Evolutionary conservation across 345 rosid species (phyloP).

Genomic region (Triadica sebifera): DNA sequence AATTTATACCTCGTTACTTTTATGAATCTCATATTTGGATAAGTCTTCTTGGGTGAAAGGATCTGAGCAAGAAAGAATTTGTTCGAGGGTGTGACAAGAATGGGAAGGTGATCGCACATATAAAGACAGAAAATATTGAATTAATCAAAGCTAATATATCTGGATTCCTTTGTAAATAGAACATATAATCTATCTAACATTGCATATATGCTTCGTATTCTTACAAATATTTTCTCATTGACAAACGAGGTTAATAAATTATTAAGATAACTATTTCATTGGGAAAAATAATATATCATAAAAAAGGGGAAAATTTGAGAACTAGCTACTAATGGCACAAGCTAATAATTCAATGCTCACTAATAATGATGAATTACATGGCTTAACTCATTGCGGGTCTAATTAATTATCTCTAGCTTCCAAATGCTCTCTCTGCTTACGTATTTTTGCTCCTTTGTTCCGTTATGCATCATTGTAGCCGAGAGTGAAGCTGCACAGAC

Average conservation of each 20-base stretch:
- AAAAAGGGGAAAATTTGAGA: background rate
- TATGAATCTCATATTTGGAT: no score
- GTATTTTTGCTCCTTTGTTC: background rate
- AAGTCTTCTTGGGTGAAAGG: no score
- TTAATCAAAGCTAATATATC: background rate
- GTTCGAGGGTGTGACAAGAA: background rate
- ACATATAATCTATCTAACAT: no score
- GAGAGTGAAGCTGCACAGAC: conserved; percentile 18
- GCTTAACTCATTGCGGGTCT: background rate
- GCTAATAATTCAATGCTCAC: conserved; percentile 10
- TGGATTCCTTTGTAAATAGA: background rate
- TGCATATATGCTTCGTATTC: background rate
- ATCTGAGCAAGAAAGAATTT: no score
- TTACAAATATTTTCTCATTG: background rate
- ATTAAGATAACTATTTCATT: background rate
- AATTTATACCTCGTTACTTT: no score
- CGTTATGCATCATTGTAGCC: conserved; percentile 1
- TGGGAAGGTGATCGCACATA: background rate
- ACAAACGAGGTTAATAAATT: conserved; percentile 1
- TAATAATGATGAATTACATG: conserved; percentile 13
- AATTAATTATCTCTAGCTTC: conserved; percentile 12
- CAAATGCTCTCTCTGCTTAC: conserved; percentile 8
- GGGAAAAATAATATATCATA: background rate
- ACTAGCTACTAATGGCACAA: background rate
- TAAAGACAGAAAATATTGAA: no score